Evolutionary conservation across 257 asterid genomes (phyloP), one percentile per base, ranked within the genome.

Genomic region (Pogostemon cablin): DNA sequence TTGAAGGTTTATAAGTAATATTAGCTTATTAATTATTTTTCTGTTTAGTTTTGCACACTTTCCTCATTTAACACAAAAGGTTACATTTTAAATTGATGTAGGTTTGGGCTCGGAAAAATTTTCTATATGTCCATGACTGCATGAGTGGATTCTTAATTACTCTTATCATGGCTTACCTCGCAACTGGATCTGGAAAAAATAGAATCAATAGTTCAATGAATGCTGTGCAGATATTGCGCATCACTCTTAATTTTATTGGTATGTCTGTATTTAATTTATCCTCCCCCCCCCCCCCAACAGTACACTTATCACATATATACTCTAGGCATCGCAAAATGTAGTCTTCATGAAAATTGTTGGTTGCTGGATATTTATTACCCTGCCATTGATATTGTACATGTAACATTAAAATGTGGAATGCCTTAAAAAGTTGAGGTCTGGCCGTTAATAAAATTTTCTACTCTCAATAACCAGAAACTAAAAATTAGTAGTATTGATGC

Each of bases 41-140:
- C 56, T 72, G 72, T 75, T 59, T 38, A 40, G 37, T 9, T 47
- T 69, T 68, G 41, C 6, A 25, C 62, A 38, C 39, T 41, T 15
- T 40, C 41, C 49, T 32, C 76, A 40, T 48, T 48, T 34, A 55
- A 57, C 75, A 44, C 54, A 54, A 70, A 62, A 67, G 62, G 9
- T 79, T 60, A 59, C 61, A 43, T 61, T 7, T 74, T 77, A 55
- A 72, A 73, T 46, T 72, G 53, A 69, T 77, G 62, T 71, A 95
- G 99, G 98, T 89, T 56, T 95, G 99, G 99, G 95, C 96, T 72
- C 87, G 89, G 63, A 93, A 83, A 82, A 79, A 83, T 79, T 84
- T 88, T 61, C 72, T 95, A 61, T 86, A 69, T 79, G 92, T 82
- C 67, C 95, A 95, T 80, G 99, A 95, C 81, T 87, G 96, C 85